Evolutionary conservation across 2,329 filamentous ascomycete genomes (phyloP).

Genomic region (Cladosporium sp.): DNA sequence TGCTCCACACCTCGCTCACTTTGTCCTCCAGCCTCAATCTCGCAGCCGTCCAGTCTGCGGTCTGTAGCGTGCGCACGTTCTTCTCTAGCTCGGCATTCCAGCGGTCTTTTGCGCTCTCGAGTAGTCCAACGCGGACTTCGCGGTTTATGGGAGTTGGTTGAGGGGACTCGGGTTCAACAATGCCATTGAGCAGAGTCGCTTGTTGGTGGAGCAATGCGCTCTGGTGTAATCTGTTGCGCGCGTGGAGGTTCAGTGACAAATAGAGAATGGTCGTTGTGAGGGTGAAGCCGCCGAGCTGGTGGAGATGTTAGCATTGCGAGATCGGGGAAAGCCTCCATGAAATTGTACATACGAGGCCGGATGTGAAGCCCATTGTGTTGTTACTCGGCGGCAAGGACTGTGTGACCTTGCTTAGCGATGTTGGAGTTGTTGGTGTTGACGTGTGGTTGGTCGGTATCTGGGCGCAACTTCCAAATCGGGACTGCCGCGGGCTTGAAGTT

Average conservation of each 20-base stretch:
- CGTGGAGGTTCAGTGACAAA: constrained; percentile 39
- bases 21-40: constrained; percentile 40
- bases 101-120: constrained; percentile 46
- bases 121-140: constrained; percentile 38
- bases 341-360: constrained; percentile 42
- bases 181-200: constrained; percentile 38
- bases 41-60: constrained; percentile 42
- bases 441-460: neutral
- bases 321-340: neutral
- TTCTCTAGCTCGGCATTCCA: constrained; percentile 48
- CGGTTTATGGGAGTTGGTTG: constrained; percentile 36
- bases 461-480: constrained; percentile 4
- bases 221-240: constrained; percentile 44
- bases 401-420: neutral
- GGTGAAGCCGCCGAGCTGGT: constrained; percentile 48
- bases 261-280: constrained; percentile 45
- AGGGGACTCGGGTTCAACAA: constrained; percentile 41
- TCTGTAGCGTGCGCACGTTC: constrained; percentile 39
- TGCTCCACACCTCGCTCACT: constrained; percentile 30
- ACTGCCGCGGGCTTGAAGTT: constrained; percentile 6
- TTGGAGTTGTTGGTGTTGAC: constrained; percentile 1
- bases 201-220: constrained; percentile 44
- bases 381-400: constrained; percentile 3
- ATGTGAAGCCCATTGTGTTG: constrained; percentile 46
- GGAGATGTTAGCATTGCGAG: constrained; percentile 9